Conservation (phyloP, 495 filamentous ascomycete species). For the Aspergillus affinis region DNA sequence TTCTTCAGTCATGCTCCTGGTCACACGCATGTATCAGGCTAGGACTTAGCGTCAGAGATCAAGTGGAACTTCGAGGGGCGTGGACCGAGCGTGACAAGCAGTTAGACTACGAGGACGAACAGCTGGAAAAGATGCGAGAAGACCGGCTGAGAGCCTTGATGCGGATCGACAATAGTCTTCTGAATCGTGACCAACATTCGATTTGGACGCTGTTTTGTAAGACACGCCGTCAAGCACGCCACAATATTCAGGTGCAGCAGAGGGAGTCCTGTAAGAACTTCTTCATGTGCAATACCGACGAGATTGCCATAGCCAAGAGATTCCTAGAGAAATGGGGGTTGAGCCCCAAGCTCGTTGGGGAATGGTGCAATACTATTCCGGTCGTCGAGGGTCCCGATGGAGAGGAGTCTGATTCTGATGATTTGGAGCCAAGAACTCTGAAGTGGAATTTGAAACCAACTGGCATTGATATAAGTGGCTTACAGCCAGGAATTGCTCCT, state of each 20-base stretch:
- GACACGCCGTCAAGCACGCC: conserved; percentile 20
- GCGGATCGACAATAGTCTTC: conserved; percentile 30
- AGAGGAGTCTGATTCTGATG: no score
- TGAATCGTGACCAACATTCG: conserved; percentile 14
- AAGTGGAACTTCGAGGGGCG: conserved; percentile 12
- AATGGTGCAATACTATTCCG: conserved; percentile 32
- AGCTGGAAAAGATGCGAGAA: conserved; percentile 29
- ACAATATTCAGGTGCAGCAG: conserved; percentile 3
- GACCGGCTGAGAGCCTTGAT: conserved; percentile 32
- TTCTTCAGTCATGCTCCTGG: conserved; percentile 25
- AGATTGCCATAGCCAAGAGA: conserved; percentile 28
- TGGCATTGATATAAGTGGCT: neutral
- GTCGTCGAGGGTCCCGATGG: conserved; percentile 1
- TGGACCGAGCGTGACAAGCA: conserved; percentile 26
- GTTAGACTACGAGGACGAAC: conserved; percentile 26
- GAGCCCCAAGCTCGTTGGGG: conserved; percentile 27
- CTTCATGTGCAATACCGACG: conserved; percentile 26
- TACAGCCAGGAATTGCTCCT: neutral
- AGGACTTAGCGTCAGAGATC: conserved; percentile 25
- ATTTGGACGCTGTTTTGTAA: conserved; percentile 16
- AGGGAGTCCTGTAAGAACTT: conserved; percentile 11
- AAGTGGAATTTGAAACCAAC: neutral
- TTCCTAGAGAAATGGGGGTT: conserved; percentile 30
- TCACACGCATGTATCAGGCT: conserved; percentile 22
- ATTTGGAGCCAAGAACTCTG: neutral